phyloP scores from a whole-genome alignment of 1,284 basidiomycete genomes.

The Rhodotorula sp. region DNA sequence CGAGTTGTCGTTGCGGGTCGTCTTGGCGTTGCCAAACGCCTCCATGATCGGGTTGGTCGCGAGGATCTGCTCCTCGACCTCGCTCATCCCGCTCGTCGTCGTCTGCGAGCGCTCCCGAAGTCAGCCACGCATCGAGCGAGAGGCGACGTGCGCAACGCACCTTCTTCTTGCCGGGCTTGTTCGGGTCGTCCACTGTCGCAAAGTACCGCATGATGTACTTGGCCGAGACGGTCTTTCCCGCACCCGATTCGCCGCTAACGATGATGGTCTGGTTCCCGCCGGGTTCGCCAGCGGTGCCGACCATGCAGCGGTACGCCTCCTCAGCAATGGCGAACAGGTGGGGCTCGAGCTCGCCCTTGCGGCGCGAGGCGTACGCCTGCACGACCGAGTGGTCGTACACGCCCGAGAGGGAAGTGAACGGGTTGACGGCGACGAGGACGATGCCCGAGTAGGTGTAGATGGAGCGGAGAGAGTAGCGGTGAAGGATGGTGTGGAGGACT shows the following conservation, averaged over 20 bases:
- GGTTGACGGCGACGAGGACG: constrained; percentile 95
- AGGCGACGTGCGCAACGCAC: constrained; percentile 53
- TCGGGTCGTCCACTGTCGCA: constrained; percentile 90
- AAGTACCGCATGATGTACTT: constrained; percentile 99
- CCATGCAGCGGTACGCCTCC: constrained; percentile 98
- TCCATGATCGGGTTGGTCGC: constrained; percentile 99
- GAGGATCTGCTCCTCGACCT: constrained; percentile 94
- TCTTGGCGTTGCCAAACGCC: constrained; percentile 99
- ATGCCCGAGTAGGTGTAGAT: constrained; percentile 99
- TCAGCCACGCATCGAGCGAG: constrained; percentile 1
- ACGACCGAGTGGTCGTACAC: constrained; percentile 90
- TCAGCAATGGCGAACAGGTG: constrained; percentile 99
- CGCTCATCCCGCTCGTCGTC: constrained; percentile 65
- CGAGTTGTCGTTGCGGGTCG: constrained; percentile 97
- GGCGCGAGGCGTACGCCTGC: constrained; percentile 90
- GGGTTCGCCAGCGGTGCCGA: constrained; percentile 56
- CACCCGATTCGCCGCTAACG: constrained; percentile 98
- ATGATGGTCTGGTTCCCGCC: constrained; percentile 94
- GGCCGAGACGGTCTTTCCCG: constrained; percentile 98
- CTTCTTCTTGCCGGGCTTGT: constrained; percentile 57
- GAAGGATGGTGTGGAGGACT: constrained; percentile 96
- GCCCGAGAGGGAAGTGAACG: constrained; percentile 68
- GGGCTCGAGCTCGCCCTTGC: constrained; percentile 93
- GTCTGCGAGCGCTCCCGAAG: constrained; percentile 27
- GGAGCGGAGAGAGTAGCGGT: constrained; percentile 93